phyloP scores from a whole-genome alignment of 352 stramenopile species.

The Phytophthora syringae region DNA sequence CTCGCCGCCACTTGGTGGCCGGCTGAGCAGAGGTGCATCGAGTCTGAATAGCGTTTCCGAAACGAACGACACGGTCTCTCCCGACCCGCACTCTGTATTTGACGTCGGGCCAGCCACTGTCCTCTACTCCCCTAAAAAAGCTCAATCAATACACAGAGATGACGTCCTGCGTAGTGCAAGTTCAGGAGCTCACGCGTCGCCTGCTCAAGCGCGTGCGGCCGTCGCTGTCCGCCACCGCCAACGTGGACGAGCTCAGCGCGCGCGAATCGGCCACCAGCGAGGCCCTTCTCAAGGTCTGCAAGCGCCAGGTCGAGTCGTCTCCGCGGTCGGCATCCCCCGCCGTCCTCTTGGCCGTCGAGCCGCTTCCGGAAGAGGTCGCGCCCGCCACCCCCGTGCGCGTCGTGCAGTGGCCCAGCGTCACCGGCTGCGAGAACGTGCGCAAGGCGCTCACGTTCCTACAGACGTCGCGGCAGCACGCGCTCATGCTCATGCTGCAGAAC shows the following conservation, averaged over 20 bases:
- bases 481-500: constrained; percentile 79
- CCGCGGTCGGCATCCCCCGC: constrained; percentile 40
- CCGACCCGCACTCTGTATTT: constrained; percentile 39
- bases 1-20: constrained; percentile 16
- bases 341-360: constrained; percentile 9
- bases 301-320: constrained; percentile 56
- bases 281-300: constrained; percentile 64
- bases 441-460: constrained; percentile 72
- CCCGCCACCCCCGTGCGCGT: background rate
- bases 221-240: constrained; percentile 27
- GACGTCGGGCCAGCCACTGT: constrained; percentile 20
- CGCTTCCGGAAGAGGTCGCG: constrained; percentile 22
- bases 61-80: constrained; percentile 13
- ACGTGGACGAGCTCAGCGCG: constrained; percentile 23
- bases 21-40: constrained; percentile 33
- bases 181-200: constrained; percentile 42
- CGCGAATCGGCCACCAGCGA: constrained; percentile 45
- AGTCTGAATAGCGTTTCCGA: too few species aligned
- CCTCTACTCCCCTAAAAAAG: constrained; percentile 4
- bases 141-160: constrained; percentile 32
- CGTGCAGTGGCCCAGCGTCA: constrained; percentile 25
- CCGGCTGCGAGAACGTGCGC: constrained; percentile 63
- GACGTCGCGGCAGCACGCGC: constrained; percentile 74
- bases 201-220: constrained; percentile 55
- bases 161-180: constrained; percentile 59